Conservation (phyloP, 805 yeast species). For the Metschnikowia lachancei region DNA sequence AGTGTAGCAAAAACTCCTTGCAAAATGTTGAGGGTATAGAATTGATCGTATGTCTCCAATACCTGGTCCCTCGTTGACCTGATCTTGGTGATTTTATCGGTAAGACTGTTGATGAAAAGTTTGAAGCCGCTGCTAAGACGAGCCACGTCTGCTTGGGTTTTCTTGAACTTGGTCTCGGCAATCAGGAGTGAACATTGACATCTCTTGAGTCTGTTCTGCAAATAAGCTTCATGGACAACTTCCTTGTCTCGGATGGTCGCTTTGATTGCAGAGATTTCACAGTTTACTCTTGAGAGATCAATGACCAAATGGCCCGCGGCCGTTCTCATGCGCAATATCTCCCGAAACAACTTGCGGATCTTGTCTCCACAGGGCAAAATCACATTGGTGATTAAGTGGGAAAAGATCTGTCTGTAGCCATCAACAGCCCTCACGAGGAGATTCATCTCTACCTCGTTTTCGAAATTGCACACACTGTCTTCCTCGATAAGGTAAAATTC, state of each 20-base stretch:
- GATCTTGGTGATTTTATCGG: background rate
- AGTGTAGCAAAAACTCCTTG: too few relatives aligned
- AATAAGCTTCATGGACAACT: background rate
- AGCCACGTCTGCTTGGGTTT: background rate
- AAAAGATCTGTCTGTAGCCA: conserved; percentile 3
- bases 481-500: background rate
- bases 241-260: background rate
- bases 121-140: background rate
- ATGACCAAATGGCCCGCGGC: background rate
- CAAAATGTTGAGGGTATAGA: background rate
- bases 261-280: background rate
- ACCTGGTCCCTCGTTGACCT: conserved; percentile 1
- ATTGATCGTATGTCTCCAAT: conserved; percentile 4
- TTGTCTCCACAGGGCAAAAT: conserved; percentile 9
- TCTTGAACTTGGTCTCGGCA: background rate
- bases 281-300: background rate
- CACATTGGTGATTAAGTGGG: conserved; percentile 1
- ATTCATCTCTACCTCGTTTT: background rate
- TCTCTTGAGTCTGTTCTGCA: background rate
- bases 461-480: background rate
- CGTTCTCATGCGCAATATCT: background rate
- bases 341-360: conserved; percentile 3
- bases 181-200: background rate
- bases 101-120: background rate
- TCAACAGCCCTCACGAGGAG: background rate